Evolutionary conservation across 2,329 filamentous ascomycete species (phyloP).

Genomic region (Zymoseptoria ardabiliae): DNA sequence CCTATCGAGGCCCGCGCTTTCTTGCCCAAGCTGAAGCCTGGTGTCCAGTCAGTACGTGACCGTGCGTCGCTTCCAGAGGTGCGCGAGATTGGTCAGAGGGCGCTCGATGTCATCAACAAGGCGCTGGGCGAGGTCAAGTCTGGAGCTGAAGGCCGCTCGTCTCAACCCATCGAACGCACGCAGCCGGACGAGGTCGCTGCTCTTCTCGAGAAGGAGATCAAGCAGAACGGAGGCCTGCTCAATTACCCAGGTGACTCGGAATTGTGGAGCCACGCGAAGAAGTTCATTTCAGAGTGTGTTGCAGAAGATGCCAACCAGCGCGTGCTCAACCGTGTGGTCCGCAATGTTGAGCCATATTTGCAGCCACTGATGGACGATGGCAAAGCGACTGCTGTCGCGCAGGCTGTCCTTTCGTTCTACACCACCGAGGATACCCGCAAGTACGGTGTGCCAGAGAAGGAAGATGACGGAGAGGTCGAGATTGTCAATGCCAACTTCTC

Average conservation of each 20-base stretch:
- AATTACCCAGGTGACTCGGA: slow-evolving; percentile 54
- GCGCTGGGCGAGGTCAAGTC: slow-evolving; percentile 68
- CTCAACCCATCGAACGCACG: slow-evolving; percentile 55
- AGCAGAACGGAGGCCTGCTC: slow-evolving; percentile 58
- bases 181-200: slow-evolving; percentile 66
- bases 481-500: slow-evolving; percentile 99
- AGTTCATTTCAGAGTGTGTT: slow-evolving; percentile 76
- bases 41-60: slow-evolving; percentile 81
- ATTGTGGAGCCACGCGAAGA: slow-evolving; percentile 59
- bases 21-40: slow-evolving; percentile 86
- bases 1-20: slow-evolving; percentile 92
- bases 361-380: slow-evolving; percentile 58
- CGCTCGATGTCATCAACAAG: slow-evolving; percentile 80
- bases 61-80: slow-evolving; percentile 91
- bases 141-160: slow-evolving; percentile 36
- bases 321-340: slow-evolving; percentile 63
- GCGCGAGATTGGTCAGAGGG: slow-evolving; percentile 76
- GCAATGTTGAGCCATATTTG: slow-evolving; percentile 67
- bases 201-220: slow-evolving; percentile 67
- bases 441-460: slow-evolving; percentile 74
- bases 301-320: slow-evolving; percentile 82
- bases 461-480: slow-evolving; percentile 86
- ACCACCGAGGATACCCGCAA: slow-evolving; percentile 80
- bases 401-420: slow-evolving; percentile 69
- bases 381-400: slow-evolving; percentile 58